Conservation (phyloP, 192 early-diverging fungal species). For the Chytriomyces sp. region DNA sequence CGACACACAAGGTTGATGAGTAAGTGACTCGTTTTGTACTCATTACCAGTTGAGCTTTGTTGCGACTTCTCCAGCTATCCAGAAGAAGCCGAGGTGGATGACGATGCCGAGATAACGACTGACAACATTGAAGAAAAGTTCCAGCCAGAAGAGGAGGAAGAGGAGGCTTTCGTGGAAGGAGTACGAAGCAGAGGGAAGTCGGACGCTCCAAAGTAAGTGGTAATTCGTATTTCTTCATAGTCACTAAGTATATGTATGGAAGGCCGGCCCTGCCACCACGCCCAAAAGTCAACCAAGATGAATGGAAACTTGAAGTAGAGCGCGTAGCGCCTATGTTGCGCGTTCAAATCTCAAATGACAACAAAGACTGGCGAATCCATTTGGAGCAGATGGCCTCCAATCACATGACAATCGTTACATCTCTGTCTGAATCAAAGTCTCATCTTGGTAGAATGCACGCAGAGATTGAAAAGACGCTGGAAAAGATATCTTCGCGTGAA, state of each 20-base stretch:
- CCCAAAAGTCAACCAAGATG: slow-evolving; percentile 52
- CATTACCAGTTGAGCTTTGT: background rate
- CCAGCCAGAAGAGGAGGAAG: slow-evolving; percentile 54
- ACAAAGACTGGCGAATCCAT: slow-evolving; percentile 66
- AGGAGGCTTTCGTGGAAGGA: slow-evolving; percentile 27
- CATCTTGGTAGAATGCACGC: slow-evolving; percentile 47
- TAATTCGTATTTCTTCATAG: background rate
- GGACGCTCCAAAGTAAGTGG: slow-evolving; percentile 32
- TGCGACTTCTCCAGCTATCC: slow-evolving; percentile 45
- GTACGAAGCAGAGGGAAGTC: slow-evolving; percentile 19
- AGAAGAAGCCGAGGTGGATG: slow-evolving; percentile 66
- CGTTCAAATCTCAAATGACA: slow-evolving; percentile 58
- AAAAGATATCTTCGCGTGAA: slow-evolving; percentile 59
- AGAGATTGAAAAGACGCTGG: slow-evolving; percentile 59
- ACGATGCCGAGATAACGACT: slow-evolving; percentile 61
- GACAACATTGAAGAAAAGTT: slow-evolving; percentile 55
- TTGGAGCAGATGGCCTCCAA: slow-evolving; percentile 56
- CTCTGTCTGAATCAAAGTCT: slow-evolving; percentile 40
- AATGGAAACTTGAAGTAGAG: slow-evolving; percentile 63
- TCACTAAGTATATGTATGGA: background rate
- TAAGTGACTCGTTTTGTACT: slow-evolving; percentile 21
- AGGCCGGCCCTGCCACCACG: slow-evolving; percentile 19
- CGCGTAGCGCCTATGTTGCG: slow-evolving; percentile 55
- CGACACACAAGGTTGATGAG: slow-evolving; percentile 60
- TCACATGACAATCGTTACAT: slow-evolving; percentile 44